These are phyloP conservation scores for Sugiyamaella valdiviana DNA, from an alignment of 805 yeast species.

Conservation along the genomic window DNA sequence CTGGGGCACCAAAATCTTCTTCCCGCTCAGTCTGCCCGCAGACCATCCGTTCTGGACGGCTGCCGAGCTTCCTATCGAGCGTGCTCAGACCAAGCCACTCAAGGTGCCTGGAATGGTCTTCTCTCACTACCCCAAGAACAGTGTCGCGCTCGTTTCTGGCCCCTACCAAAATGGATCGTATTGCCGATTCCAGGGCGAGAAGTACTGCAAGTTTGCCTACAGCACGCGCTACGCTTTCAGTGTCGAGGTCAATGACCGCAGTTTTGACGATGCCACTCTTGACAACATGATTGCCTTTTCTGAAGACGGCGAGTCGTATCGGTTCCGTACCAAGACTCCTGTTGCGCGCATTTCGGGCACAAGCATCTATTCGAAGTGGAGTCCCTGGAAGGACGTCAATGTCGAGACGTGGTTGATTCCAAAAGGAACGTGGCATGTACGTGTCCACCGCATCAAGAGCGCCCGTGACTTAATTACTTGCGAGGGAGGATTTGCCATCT, in stretches of 20 bases:
- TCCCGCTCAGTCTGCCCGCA: constrained; percentile 18
- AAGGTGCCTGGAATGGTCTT: constrained; percentile 16
- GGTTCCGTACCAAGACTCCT: constrained; percentile 9
- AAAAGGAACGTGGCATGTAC: constrained; percentile 14
- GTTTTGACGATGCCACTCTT: constrained; percentile 13
- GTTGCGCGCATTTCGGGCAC: constrained; percentile 7
- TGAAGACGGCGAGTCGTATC: constrained; percentile 14
- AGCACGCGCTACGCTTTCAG: constrained; percentile 14
- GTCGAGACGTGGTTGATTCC: constrained; percentile 19
- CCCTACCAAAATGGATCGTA: constrained; percentile 13
- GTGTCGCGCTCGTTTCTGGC: constrained; percentile 14
- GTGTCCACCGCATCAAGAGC: constrained; percentile 15
- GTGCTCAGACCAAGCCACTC: background rate
- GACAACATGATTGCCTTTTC: constrained; percentile 19
- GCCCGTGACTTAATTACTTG: constrained; percentile 4
- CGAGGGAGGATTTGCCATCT: constrained; percentile 20
- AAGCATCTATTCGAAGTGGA: constrained; percentile 15
- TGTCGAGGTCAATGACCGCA: constrained; percentile 10
- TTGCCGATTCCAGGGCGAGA: constrained; percentile 17
- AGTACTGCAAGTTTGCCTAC: constrained; percentile 22
- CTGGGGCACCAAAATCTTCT: constrained; percentile 21
- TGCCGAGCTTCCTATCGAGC: constrained; percentile 8
- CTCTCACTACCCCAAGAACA: constrained; percentile 13
- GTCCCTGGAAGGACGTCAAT: constrained; percentile 12
- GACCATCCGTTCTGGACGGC: constrained; percentile 19